Evolutionary conservation across 192 early-diverging fungal genomes (phyloP), one percentile per base, ranked within the genome.

Genomic region (Umbelopsis sp.): DNA sequence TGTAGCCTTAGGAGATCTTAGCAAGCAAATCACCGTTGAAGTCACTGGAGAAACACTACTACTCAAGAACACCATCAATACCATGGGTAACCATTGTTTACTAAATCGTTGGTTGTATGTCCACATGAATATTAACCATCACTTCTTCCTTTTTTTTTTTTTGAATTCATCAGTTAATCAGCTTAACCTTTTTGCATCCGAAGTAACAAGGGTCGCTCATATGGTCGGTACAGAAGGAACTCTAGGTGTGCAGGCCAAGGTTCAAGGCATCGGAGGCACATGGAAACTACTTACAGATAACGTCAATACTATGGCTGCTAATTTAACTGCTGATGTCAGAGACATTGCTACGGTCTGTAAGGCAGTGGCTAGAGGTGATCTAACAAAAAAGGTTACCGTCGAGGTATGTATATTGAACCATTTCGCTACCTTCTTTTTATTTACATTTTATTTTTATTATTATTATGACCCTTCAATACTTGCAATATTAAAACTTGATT

Each of bases 261-360:
- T 89, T 2, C 73, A 74, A n/a, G 83, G 80, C 31, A 79, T 87
- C 16, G 80, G 77, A 17, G 86, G 84, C 17, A 75, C 79, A 25
- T 88, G 87, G 88, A 84, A 80, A 45, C 81, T 87, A 50, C 71
- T 90, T 4, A 88, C 88, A 3, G 85, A 86, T 21, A 85, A 86
- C 51, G 87, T 88, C 1, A 88, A 88, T 41, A 84, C 80, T 14
- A 88, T 86, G 85, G 87, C 87, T 0, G 76, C 78, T 62, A 87
- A 87, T 56, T 43, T 89, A 0, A 89, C 88, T 0, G 81, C 86
- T 8, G 86, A 88, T 70, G 80, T 88, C 6, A 82, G 88, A 11
- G 83, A 86, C 38, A 89, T 89, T 72, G 88, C 88, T 10, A 75
- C 79, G 31, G 88, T 89, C 29, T 83, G 79, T 53, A 84, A 81